Percentiles rank a stretch among this genome's conserved stretches.
Conservation (phyloP, 1,284 basidiomycete species). For the Moesziomyces globuligerus region DNA sequence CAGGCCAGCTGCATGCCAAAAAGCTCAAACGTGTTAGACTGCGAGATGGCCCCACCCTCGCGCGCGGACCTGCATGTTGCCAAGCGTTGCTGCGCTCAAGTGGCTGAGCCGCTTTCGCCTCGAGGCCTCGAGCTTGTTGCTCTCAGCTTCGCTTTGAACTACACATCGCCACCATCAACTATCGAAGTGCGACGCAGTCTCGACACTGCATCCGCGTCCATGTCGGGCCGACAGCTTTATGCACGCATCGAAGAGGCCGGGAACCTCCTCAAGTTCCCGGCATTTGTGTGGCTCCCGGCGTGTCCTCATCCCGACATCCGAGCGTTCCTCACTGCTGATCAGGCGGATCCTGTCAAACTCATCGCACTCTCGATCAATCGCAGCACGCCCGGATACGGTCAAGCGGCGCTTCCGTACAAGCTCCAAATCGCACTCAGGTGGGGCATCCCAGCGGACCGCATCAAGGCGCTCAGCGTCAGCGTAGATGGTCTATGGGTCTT, state of each 20-base stretch:
- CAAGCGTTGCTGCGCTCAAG: neutral
- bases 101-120: too few species aligned
- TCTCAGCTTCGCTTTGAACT: too few species aligned
- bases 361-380: constrained; percentile 12
- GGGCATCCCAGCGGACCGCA: constrained; percentile 1
- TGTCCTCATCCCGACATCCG: constrained; percentile 7
- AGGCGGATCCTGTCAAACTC: too few species aligned
- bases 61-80: too few species aligned
- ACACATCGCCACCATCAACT: constrained; percentile 4
- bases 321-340: neutral
- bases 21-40: neutral
- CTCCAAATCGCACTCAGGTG: constrained; percentile 14
- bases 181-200: too few species aligned
- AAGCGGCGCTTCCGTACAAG: neutral
- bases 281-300: constrained; percentile 21
- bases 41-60: neutral
- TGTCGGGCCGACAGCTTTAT: neutral
- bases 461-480: constrained; percentile 12
- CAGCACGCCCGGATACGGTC: neutral
- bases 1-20: neutral
- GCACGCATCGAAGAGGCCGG: neutral
- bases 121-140: too few species aligned
- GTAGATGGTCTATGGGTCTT: constrained; percentile 1
- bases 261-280: constrained; percentile 16
- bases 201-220: too few species aligned